Evolutionary conservation across 768 basidiomycete genomes (phyloP).

Genomic region (Coprinopsis sp.): DNA sequence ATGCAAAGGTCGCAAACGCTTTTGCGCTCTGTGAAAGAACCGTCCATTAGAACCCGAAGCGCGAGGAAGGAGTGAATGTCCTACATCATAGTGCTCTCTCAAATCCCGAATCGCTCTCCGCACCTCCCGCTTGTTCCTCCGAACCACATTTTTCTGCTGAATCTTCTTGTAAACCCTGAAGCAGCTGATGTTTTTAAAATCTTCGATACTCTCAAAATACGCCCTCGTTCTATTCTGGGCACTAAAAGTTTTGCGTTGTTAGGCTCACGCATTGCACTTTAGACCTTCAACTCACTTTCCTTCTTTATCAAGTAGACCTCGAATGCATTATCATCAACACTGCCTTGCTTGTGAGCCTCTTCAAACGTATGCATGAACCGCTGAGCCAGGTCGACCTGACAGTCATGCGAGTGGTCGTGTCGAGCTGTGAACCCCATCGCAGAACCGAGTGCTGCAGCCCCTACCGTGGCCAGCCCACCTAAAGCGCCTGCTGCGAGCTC

Average conservation of each 20-base stretch:
- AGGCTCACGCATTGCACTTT: neutral
- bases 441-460: neutral
- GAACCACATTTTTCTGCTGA: neutral
- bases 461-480: neutral
- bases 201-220: constrained; percentile 1
- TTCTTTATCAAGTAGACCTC: neutral
- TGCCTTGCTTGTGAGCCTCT: neutral
- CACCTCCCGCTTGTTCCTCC: neutral
- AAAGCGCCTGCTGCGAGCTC: neutral
- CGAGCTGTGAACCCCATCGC: neutral
- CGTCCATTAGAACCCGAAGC: neutral
- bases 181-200: constrained; percentile 1
- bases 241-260: neutral
- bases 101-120: neutral
- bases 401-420: neutral
- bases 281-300: neutral
- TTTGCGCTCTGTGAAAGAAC: too few relatives aligned
- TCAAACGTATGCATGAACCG: neutral
- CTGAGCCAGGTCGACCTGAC: neutral
- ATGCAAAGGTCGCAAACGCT: neutral
- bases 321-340: neutral
- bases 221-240: neutral
- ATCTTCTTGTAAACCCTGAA: neutral
- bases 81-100: neutral
- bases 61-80: neutral